These are phyloP conservation scores for Epichloe aotearoae DNA, from an alignment of 2,329 filamentous ascomycete species.

Conservation along the genomic window DNA sequence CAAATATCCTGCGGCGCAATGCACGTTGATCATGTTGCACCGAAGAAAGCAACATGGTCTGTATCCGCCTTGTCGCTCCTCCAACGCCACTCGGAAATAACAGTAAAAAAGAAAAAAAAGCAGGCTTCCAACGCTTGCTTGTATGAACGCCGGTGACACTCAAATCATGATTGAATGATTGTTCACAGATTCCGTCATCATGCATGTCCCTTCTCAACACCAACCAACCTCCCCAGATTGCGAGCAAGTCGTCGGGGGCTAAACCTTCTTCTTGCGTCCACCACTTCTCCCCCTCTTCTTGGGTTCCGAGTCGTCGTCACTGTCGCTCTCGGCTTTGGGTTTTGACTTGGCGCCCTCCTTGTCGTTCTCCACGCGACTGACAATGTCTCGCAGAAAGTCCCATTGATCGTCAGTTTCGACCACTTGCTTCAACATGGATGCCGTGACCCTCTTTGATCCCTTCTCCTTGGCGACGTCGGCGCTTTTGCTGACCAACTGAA, in stretches of 20 bases:
- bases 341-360: conserved; percentile 30
- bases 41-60: not conserved
- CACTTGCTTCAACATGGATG: conserved; percentile 82
- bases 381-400: conserved; percentile 87
- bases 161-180: not conserved
- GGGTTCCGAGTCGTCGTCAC: conserved; percentile 35
- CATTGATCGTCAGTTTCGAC: conserved; percentile 82
- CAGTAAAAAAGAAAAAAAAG: not conserved
- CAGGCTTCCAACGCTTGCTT: conserved; percentile 11
- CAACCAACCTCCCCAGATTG: not conserved
- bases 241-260: not conserved
- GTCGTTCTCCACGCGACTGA: conserved; percentile 61
- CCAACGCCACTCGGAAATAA: conserved; percentile 13
- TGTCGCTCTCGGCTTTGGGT: conserved; percentile 38
- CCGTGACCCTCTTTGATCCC: conserved; percentile 79
- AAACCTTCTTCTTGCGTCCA: conserved; percentile 36
- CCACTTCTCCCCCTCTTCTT: conserved; percentile 34
- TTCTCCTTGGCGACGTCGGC: conserved; percentile 71
- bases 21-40: not conserved
- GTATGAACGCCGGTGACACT: conserved; percentile 12
- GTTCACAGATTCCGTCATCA: not conserved
- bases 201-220: not conserved
- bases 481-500: conserved; percentile 78
- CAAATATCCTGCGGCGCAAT: not conserved
- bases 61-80: conserved; percentile 3